Evolutionary conservation across 495 filamentous ascomycete species (phyloP), one percentile per base, ranked within the genome.

Genomic region (Penicillium turbatum): DNA sequence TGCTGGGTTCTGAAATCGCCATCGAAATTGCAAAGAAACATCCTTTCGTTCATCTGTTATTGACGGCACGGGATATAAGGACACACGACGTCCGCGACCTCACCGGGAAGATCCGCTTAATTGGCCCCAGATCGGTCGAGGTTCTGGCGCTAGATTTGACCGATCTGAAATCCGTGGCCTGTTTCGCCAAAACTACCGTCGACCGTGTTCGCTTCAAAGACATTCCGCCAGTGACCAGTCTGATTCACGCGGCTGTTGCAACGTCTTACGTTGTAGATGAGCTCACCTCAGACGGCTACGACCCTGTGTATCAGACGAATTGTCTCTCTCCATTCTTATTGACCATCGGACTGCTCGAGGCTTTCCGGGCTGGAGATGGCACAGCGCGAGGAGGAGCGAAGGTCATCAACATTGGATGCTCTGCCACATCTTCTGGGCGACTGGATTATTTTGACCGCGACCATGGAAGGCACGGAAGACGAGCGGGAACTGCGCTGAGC

Each of bases 271-370:
- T 61, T 12, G 50, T 60, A 32, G 71, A 73, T 35, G 60, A 67
- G 12, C 55, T 66, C 17, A 75, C 71, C 32, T 54, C 61, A 42
- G 71, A 72, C 51, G 71, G 71, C 17, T 66, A 66, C 53, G 71
- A 75, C 42, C 65, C 69, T 1, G 71, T 74, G 10, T 75, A 73
- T 51, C 71, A 75, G 51, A 73, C 65, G 19, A 75, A 74, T 54
- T 72, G 71, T 36, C 54, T 75, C 11, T 63, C 71, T 4, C 69
- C 69, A 13, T 70, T 75, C 53, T 58, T 73, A 47, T 61, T 73
- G 51, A 75, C 72, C 19, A 59, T 75, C 42, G 68, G 66, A 46
- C 48, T 75, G 37, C 64, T 75, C 5, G 72, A 72, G 57, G 71
- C 68, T 5, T 74, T 75, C 60, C 68, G 68, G 17, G 68, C 66